Conservation (phyloP, 169 alveolate genomes). For the Fabrea salina region DNA sequence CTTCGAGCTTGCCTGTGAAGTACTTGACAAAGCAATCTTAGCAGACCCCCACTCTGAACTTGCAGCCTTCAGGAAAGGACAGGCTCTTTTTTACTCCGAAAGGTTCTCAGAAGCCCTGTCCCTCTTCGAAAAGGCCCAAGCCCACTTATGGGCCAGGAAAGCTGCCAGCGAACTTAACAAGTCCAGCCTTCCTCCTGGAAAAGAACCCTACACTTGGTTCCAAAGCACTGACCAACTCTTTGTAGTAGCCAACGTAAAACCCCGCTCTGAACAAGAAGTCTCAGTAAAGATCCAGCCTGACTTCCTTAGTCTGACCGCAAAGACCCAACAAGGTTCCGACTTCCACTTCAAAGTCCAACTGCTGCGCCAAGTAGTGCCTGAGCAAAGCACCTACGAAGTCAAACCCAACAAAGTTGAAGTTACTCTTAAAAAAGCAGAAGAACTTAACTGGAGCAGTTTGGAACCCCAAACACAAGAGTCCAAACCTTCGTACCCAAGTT, state of each 20-base stretch:
- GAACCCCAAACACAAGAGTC: constrained; percentile 43
- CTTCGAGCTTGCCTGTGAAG: constrained; percentile 25
- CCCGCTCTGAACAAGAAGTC: not conserved
- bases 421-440: constrained; percentile 55
- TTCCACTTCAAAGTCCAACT: not conserved
- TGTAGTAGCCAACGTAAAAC: not conserved
- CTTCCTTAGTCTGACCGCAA: not conserved
- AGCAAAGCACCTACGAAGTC: constrained; percentile 41
- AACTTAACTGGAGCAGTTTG: constrained; percentile 56
- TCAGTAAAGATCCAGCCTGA: not conserved
- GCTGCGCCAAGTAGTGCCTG: constrained; percentile 37
- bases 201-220: constrained; percentile 23
- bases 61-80: constrained; percentile 20
- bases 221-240: not conserved
- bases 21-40: constrained; percentile 28
- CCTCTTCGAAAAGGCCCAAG: not conserved
- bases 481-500: constrained; percentile 64
- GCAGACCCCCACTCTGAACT: constrained; percentile 3
- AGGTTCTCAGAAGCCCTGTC: constrained; percentile 27
- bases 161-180: constrained; percentile 32
- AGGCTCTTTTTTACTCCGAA: not conserved
- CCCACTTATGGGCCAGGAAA: constrained; percentile 28
- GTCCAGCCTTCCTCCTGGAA: not conserved
- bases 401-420: constrained; percentile 69
- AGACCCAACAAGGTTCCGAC: not conserved